A percentile compares a stretch with the other conserved stretches of the same genome.
Evolutionary conservation across 2,329 filamentous ascomycete species (phyloP).

Genomic region (Ilyonectria mors-panacis): DNA sequence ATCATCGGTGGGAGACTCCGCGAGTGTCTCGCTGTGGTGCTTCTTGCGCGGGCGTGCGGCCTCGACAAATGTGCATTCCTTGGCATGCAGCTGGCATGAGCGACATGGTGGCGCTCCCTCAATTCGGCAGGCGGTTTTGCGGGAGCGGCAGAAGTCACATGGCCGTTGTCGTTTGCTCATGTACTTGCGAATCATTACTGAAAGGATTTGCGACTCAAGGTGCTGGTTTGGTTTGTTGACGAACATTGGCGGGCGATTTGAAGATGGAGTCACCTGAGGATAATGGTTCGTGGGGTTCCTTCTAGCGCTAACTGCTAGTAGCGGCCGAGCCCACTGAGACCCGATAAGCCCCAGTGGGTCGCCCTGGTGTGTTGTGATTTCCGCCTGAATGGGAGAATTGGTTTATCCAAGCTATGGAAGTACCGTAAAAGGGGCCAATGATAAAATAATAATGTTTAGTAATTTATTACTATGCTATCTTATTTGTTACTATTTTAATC

Average conservation of each 20-base stretch:
- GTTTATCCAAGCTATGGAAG: too few relatives aligned
- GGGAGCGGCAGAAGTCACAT: constrained; percentile 62
- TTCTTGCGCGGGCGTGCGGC: constrained; percentile 35
- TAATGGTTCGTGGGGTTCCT: too few relatives aligned
- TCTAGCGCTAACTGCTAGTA: too few relatives aligned
- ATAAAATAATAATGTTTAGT: too few relatives aligned
- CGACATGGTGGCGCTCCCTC: constrained; percentile 59
- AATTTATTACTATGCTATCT: too few relatives aligned
- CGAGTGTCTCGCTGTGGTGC: not conserved
- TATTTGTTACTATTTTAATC: too few relatives aligned
- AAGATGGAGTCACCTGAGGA: not conserved
- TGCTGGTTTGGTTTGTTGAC: not conserved
- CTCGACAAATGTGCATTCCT: constrained; percentile 62
- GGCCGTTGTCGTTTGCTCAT: constrained; percentile 53
- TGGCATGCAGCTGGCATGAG: constrained; percentile 58
- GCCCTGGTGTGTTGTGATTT: too few relatives aligned
- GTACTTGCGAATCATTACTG: constrained; percentile 36
- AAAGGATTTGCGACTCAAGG: not conserved
- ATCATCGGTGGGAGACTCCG: not conserved
- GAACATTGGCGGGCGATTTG: not conserved
- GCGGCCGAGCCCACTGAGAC: too few relatives aligned
- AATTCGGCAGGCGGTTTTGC: constrained; percentile 62
- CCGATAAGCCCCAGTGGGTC: too few relatives aligned
- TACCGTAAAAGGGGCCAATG: too few relatives aligned
- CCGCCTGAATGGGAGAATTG: too few relatives aligned